phyloP scores from a whole-genome alignment of 2,329 filamentous ascomycete species.

The Microsporum audouinii region DNA sequence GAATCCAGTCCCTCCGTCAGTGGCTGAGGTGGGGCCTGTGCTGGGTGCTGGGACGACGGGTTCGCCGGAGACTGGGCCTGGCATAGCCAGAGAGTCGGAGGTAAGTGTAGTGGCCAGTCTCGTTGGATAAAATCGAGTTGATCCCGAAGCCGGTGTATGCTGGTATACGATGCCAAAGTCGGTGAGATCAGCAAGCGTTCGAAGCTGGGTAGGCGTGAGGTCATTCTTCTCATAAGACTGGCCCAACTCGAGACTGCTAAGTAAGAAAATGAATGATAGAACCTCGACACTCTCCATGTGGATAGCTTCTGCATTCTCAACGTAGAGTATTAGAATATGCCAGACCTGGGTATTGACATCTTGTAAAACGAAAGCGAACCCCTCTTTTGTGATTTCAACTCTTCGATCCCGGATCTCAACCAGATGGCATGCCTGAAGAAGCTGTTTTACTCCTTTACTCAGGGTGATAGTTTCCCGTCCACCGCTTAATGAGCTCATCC shows the following conservation, averaged over 20 bases:
- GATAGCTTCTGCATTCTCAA: slow-evolving; percentile 66
- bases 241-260: slow-evolving; percentile 85
- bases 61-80: slow-evolving; percentile 58
- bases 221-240: slow-evolving; percentile 80
- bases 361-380: slow-evolving; percentile 88
- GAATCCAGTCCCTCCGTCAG: slow-evolving; percentile 48
- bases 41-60: slow-evolving; percentile 28
- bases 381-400: slow-evolving; percentile 76
- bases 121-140: slow-evolving; percentile 67
- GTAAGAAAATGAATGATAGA: slow-evolving; percentile 88
- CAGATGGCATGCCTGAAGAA: slow-evolving; percentile 69
- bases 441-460: slow-evolving; percentile 68
- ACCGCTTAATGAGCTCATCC: slow-evolving; percentile 38
- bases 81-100: slow-evolving; percentile 58
- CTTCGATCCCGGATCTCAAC: slow-evolving; percentile 50
- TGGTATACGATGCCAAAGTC: slow-evolving; percentile 88
- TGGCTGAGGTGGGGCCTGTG: slow-evolving; percentile 26
- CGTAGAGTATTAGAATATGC: slow-evolving; percentile 86
- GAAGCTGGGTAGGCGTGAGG: slow-evolving; percentile 66
- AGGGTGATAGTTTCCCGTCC: slow-evolving; percentile 42
- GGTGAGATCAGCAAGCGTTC: slow-evolving; percentile 80
- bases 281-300: slow-evolving; percentile 85
- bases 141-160: slow-evolving; percentile 29
- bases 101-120: slow-evolving; percentile 89
- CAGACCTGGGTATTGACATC: slow-evolving; percentile 95